Evolutionary conservation across 1,284 basidiomycete genomes (phyloP), one percentile per base, ranked within the genome.

Genomic region (Pseudozyma pruni): DNA sequence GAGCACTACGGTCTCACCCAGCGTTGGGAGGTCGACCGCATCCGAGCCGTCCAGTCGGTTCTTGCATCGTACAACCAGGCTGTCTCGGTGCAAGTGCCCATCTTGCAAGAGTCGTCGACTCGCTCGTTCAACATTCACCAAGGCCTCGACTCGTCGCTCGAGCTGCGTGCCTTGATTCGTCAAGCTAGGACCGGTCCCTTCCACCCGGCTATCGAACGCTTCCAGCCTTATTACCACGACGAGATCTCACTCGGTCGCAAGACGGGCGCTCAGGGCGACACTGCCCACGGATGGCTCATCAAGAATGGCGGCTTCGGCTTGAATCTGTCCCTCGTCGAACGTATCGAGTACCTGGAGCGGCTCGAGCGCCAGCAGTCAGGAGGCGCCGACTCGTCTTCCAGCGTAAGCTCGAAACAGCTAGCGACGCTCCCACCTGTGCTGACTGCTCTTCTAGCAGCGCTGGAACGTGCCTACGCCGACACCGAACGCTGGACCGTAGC

Each of bases 361-460:
- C 52, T 81, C 11, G 68, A 73, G 17, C 53, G 49, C 6, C 56
- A 71, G 35, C 61, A 68, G 34, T 32, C 50, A 14, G 66, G 41
- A 16, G 6, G 11, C 16, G 25, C 23, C 0, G 33, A 50, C 6
- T 22, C 29, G 13, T n/a, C 16, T 4, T 31, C 47, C 23, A 22
- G 46, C n/a, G 19, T 11, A 29, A 29, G 17, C 27, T 8, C 53
- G 14, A 17, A 49, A 16, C 48, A 61, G 27, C 63, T 80, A 37
- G 74, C 78, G 2, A 59, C 63, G 25, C 39, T 93, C 6, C 94
- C 93, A 11, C 89, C 89, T 4, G 90, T 93, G 7, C 82, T 96
- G 54, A 86, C 86, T 3, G 88, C 88, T 0, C 82, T 96, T 42
- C 84, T 96, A 41, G 82, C 81, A 27, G 90, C 87, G 0, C 82